These are phyloP conservation scores for Leccinum cinnamomeum DNA, from an alignment of 1,284 basidiomycete species.

Conservation along the genomic window DNA sequence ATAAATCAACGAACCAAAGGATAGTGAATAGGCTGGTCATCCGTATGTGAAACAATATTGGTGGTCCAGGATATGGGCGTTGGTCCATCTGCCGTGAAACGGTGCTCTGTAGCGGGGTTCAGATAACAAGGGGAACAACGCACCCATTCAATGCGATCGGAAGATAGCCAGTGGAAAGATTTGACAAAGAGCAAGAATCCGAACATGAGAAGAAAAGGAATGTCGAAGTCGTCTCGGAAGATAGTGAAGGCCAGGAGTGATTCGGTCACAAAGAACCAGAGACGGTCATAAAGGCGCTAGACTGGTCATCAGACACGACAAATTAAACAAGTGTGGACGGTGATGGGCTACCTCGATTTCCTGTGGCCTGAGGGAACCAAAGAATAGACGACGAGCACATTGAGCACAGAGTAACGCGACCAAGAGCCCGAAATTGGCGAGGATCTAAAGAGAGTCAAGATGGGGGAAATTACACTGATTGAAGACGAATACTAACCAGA, in stretches of 20 bases:
- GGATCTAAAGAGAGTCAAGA: constrained; percentile 54
- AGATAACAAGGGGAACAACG: constrained; percentile 31
- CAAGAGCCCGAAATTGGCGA: constrained; percentile 92
- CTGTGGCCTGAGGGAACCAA: constrained; percentile 83
- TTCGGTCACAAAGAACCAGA: constrained; percentile 98
- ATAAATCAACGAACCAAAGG: constrained; percentile 68
- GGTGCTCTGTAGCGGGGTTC: constrained; percentile 1
- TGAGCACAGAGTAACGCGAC: constrained; percentile 76
- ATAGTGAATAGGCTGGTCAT: constrained; percentile 72
- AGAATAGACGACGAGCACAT: constrained; percentile 85
- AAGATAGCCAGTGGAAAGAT: constrained; percentile 96
- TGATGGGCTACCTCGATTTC: constrained; percentile 81
- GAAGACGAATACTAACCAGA: constrained; percentile 56
- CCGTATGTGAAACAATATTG: constrained; percentile 81
- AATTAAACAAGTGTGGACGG: constrained; percentile 2
- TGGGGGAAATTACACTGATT: neutral
- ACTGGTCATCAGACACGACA: constrained; percentile 3
- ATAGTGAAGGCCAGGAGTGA: constrained; percentile 95
- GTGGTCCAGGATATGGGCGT: constrained; percentile 82
- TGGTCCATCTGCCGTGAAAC: constrained; percentile 85
- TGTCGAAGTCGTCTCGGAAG: constrained; percentile 92
- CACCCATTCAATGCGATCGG: constrained; percentile 95
- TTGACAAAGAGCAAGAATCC: constrained; percentile 92
- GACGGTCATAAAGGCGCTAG: constrained; percentile 90
- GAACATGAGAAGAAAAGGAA: constrained; percentile 92